Conservation (phyloP, 2,329 filamentous ascomycete species). For the Furcasterigmium sp. region DNA sequence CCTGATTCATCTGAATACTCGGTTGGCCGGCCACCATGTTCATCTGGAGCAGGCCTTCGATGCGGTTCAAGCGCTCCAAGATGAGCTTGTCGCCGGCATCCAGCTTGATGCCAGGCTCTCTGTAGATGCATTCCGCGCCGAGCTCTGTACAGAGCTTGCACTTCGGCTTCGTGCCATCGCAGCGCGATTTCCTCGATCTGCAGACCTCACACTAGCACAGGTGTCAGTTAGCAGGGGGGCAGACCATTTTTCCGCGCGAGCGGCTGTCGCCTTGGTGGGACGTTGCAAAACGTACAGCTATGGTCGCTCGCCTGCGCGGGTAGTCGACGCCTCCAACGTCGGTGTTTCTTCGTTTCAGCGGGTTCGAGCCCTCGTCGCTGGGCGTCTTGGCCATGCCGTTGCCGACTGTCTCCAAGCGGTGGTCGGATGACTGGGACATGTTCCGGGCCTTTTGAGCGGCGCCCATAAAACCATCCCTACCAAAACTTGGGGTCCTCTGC, state of each 20-base stretch:
- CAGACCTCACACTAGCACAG: conserved; percentile 69
- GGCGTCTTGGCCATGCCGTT: conserved; percentile 40
- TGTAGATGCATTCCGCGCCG: conserved; percentile 77
- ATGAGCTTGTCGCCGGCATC: conserved; percentile 85
- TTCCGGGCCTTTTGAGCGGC: conserved; percentile 50
- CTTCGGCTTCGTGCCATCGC: conserved; percentile 74
- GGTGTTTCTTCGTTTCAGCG: conserved; percentile 57
- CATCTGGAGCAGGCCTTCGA: conserved; percentile 74
- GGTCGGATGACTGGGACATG: conserved; percentile 49
- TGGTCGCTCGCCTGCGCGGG: conserved; percentile 58
- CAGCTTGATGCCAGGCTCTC: conserved; percentile 81
- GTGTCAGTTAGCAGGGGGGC: conserved; percentile 8
- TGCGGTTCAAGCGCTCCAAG: conserved; percentile 69
- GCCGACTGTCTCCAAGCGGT: conserved; percentile 33
- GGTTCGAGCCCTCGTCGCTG: conserved; percentile 49
- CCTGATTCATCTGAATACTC: conserved; percentile 42
- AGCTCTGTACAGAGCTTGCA: conserved; percentile 80
- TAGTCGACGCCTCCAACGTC: conserved; percentile 55
- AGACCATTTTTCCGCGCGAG: background rate
- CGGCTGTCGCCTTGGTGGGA: conserved; percentile 7
- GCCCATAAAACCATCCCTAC: conserved; percentile 48
- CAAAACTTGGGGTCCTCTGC: conserved; percentile 43
- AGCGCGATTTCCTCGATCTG: conserved; percentile 73
- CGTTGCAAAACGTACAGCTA: conserved; percentile 48
- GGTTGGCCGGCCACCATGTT: conserved; percentile 48